Evolutionary conservation across 1,284 basidiomycete genomes (phyloP).

Genomic region (Bjerkandera adusta): DNA sequence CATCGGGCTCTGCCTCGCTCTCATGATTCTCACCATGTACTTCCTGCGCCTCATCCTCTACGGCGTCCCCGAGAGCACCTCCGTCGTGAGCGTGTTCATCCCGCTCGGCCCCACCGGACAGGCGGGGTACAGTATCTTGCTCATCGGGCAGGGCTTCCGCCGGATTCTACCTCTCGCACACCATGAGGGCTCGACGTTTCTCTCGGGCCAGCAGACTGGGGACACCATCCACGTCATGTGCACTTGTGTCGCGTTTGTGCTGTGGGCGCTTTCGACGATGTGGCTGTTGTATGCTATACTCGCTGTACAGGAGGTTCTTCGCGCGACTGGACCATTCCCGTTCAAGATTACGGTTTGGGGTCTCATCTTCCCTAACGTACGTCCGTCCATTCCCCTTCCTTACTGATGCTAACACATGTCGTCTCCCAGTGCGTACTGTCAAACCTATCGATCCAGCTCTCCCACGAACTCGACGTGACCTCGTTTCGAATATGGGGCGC

Average conservation of each 20-base stretch:
- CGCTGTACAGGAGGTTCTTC: conserved; percentile 32
- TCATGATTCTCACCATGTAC: conserved; percentile 47
- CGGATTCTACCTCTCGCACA: conserved; percentile 37
- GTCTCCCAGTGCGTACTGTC: conserved; percentile 41
- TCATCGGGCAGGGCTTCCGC: conserved; percentile 44
- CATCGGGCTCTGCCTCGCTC: conserved; percentile 48
- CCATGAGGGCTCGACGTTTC: conserved; percentile 23
- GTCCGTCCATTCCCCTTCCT: conserved; percentile 5
- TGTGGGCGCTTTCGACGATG: conserved; percentile 46
- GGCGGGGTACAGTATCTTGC: conserved; percentile 54
- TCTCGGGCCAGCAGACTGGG: conserved; percentile 25
- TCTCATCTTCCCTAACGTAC: conserved; percentile 45
- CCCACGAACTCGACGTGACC: conserved; percentile 37
- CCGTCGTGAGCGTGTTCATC: conserved; percentile 29
- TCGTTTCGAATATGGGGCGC: conserved; percentile 29
- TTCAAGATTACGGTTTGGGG: conserved; percentile 49
- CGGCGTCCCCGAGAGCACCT: conserved; percentile 33
- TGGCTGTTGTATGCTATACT: conserved; percentile 41
- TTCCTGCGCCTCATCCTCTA: conserved; percentile 39
- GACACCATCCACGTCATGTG: conserved; percentile 36
- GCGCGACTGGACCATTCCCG: conserved; percentile 24
- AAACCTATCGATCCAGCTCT: conserved; percentile 42
- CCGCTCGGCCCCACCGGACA: conserved; percentile 37
- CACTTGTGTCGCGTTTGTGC: conserved; percentile 36
- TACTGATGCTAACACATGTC: neutral